These are phyloP conservation scores for Colletotrichum lini DNA, from an alignment of 2,329 filamentous ascomycete species.

Conservation along the genomic window DNA sequence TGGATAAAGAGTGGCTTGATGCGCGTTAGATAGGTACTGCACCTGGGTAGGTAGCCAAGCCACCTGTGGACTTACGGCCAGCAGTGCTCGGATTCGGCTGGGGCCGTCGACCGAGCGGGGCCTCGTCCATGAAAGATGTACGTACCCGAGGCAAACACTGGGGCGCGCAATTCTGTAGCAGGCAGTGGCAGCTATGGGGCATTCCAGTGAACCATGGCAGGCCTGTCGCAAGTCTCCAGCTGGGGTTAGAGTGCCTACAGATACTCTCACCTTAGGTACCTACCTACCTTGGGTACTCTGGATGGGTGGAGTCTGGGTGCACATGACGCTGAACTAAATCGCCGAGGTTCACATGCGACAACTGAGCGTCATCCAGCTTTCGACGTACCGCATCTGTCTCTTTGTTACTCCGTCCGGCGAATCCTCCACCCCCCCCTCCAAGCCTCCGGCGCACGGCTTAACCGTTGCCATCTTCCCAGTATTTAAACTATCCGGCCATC, in stretches of 20 bases:
- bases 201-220: neutral
- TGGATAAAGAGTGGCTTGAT: neutral
- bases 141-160: neutral
- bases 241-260: neutral
- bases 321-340: constrained; percentile 41
- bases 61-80: too few species aligned
- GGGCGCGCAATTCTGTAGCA: neutral
- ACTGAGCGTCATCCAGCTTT: constrained; percentile 36
- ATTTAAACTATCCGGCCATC: constrained; percentile 38
- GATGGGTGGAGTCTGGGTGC: constrained; percentile 20
- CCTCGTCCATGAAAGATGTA: neutral
- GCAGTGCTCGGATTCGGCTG: neutral
- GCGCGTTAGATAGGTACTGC: neutral
- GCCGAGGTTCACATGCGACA: constrained; percentile 45
- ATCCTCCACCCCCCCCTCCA: constrained; percentile 35
- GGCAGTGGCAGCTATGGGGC: neutral
- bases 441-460: constrained; percentile 37
- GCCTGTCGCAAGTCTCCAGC: neutral
- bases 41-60: too few species aligned
- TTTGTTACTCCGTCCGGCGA: constrained; percentile 32
- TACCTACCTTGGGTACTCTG: neutral
- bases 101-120: neutral
- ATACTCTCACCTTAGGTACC: neutral
- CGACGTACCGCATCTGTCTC: neutral
- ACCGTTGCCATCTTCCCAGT: constrained; percentile 27